These are phyloP conservation scores for Phytopythium aichiense DNA, from an alignment of 352 stramenopile species.

Conservation along the genomic window DNA sequence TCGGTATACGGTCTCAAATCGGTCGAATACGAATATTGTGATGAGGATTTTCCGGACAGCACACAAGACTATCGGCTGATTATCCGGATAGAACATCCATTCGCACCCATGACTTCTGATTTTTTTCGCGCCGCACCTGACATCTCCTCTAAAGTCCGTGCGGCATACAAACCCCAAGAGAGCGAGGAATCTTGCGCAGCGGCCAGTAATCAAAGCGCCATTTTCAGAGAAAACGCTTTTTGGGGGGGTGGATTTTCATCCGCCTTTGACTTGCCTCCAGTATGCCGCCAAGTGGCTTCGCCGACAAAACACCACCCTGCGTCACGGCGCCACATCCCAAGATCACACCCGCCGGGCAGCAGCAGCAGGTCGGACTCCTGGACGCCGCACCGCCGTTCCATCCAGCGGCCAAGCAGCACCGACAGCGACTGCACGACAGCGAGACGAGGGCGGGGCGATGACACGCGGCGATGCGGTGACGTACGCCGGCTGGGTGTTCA, in stretches of 20 bases:
- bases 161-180: too few relatives aligned
- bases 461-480: conserved; percentile 42
- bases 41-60: too few relatives aligned
- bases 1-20: too few relatives aligned
- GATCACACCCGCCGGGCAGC: background rate
- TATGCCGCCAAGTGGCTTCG: conserved; percentile 1
- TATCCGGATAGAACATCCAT: too few relatives aligned
- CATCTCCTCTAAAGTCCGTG: too few relatives aligned
- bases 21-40: too few relatives aligned
- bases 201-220: too few relatives aligned
- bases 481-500: conserved; percentile 78
- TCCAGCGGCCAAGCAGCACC: background rate
- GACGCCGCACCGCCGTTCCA: background rate
- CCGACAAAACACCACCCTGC: background rate
- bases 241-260: background rate
- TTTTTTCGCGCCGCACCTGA: too few relatives aligned
- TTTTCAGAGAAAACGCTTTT: background rate
- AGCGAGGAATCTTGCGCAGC: too few relatives aligned
- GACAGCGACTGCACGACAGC: background rate
- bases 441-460: background rate
- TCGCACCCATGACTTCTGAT: too few relatives aligned
- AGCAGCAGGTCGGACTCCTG: background rate
- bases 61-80: too few relatives aligned
- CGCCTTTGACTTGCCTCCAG: background rate
- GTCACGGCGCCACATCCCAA: background rate